A percentile compares a stretch with the other conserved stretches of the same genome.
Evolutionary conservation across 345 rosid genomes (phyloP).

Genomic region (Sisymbrium altissimum): DNA sequence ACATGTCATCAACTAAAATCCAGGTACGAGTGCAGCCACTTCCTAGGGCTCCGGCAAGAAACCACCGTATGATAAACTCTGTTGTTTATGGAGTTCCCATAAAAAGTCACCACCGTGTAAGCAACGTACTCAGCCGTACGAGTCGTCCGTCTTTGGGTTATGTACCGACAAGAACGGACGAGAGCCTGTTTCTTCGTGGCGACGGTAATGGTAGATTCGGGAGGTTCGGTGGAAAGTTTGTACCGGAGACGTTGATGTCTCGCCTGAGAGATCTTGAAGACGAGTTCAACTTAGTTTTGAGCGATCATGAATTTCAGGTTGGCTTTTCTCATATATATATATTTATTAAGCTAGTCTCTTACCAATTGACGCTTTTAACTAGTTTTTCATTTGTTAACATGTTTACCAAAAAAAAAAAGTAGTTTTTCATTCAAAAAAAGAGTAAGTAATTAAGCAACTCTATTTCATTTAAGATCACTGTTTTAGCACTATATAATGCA

Average conservation of each 20-base stretch:
- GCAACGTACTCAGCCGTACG: neutral
- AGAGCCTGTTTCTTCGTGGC: neutral
- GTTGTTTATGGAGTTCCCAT: slow-evolving; percentile 8
- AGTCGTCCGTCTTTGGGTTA: neutral
- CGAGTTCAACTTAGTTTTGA: slow-evolving; percentile 42
- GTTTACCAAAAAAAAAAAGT: neutral
- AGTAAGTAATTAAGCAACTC: neutral
- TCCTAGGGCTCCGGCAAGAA: slow-evolving; percentile 6
- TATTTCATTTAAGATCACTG: neutral
- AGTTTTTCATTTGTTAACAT: too few species aligned
- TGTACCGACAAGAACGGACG: slow-evolving; percentile 16
- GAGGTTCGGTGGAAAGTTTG: slow-evolving; percentile 74
- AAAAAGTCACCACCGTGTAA: neutral
- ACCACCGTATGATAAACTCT: slow-evolving; percentile 3
- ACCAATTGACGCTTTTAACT: too few species aligned
- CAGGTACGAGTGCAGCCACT: neutral
- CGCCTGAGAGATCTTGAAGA: slow-evolving; percentile 55
- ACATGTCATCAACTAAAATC: slow-evolving; percentile 22
- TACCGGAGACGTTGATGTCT: slow-evolving; percentile 63
- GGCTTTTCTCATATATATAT: neutral
- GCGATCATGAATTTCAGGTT: slow-evolving; percentile 70
- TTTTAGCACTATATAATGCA: neutral
- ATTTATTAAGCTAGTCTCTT: too few species aligned
- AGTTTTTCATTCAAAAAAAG: neutral
- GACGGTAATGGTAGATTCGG: slow-evolving; percentile 41